These are phyloP conservation scores for Fusarium domesticum DNA, from an alignment of 2,329 filamentous ascomycete species.

Conservation along the genomic window DNA sequence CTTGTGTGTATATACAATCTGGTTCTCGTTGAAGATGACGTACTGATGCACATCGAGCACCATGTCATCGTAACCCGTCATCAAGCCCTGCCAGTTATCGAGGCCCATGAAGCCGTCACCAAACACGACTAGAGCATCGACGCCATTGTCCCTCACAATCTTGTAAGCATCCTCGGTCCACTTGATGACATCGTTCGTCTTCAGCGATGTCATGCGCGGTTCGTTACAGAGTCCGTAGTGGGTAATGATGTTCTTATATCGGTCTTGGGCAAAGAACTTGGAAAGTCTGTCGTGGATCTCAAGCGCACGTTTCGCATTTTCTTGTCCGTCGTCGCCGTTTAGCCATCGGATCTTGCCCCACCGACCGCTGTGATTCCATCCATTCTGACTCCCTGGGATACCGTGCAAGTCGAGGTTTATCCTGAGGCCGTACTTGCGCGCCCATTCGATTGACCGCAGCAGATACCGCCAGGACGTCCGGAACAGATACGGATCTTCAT, in stretches of 20 bases:
- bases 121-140: slow-evolving; percentile 72
- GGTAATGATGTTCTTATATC: slow-evolving; percentile 86
- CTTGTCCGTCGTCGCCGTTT: slow-evolving; percentile 77
- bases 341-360: slow-evolving; percentile 82
- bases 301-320: slow-evolving; percentile 77
- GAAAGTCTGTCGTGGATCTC: slow-evolving; percentile 85
- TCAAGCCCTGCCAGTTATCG: slow-evolving; percentile 81
- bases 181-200: slow-evolving; percentile 62
- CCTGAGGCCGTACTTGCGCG: slow-evolving; percentile 84
- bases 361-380: slow-evolving; percentile 93
- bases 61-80: slow-evolving; percentile 68
- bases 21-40: slow-evolving; percentile 91
- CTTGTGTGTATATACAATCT: slow-evolving; percentile 77
- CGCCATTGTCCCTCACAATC: slow-evolving; percentile 72
- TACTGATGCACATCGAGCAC: slow-evolving; percentile 98
- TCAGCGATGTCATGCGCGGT: slow-evolving; percentile 77
- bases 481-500: slow-evolving; percentile 81
- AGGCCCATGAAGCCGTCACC: slow-evolving; percentile 95
- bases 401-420: slow-evolving; percentile 92
- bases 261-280: slow-evolving; percentile 87
- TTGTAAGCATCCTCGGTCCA: slow-evolving; percentile 78
- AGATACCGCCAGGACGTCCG: slow-evolving; percentile 92
- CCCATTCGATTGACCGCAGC: slow-evolving; percentile 88
- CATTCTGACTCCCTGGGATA: slow-evolving; percentile 91
- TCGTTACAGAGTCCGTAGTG: slow-evolving; percentile 97